Conservation (phyloP, 768 basidiomycete species). For the Wakefieldia striispora region DNA sequence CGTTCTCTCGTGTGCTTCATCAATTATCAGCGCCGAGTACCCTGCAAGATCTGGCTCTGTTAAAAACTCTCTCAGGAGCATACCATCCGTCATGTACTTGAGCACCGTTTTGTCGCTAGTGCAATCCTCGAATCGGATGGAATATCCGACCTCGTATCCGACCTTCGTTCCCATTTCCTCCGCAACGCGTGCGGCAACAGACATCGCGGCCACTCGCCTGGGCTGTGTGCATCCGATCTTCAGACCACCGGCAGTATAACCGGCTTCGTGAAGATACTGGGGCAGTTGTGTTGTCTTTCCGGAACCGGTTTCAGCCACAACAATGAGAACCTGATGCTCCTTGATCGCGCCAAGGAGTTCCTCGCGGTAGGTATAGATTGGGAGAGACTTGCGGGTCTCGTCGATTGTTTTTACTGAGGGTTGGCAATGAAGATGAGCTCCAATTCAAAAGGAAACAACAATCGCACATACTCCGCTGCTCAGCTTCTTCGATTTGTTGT, state of each 20-base stretch:
- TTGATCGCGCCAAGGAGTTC: conserved; percentile 85
- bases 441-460: neutral
- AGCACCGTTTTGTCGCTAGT: conserved; percentile 98
- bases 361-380: conserved; percentile 87
- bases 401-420: conserved; percentile 80
- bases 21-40: conserved; percentile 94
- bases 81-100: conserved; percentile 99
- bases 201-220: conserved; percentile 98
- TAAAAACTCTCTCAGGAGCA: conserved; percentile 94
- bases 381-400: conserved; percentile 89
- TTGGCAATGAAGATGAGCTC: neutral
- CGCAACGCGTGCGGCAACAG: conserved; percentile 97
- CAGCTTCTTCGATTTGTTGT: conserved; percentile 87
- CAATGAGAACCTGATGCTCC: conserved; percentile 92
- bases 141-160: conserved; percentile 99
- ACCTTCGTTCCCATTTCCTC: conserved; percentile 98
- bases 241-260: conserved; percentile 82
- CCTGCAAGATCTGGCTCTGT: conserved; percentile 96
- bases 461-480: conserved; percentile 71
- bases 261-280: conserved; percentile 97
- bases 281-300: conserved; percentile 99
- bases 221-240: conserved; percentile 94
- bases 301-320: conserved; percentile 97
- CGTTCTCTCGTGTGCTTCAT: conserved; percentile 98
- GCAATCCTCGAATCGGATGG: conserved; percentile 98